Evolutionary conservation across 2,329 filamentous ascomycete species (phyloP).

Genomic region (Fusarium mangiferae): DNA sequence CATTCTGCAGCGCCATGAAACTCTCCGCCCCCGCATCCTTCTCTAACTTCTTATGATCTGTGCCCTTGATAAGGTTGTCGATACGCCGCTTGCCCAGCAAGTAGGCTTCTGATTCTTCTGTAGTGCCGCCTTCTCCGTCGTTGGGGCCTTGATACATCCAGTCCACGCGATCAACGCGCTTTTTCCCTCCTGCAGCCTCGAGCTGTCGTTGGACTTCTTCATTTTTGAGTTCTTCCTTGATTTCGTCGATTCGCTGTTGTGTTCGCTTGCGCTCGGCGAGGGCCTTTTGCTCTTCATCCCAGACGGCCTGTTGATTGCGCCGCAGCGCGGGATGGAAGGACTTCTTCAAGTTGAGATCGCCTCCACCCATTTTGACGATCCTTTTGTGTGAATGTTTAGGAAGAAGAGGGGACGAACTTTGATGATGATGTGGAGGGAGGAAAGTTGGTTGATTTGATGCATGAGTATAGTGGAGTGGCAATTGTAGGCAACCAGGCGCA

Average conservation of each 20-base stretch:
- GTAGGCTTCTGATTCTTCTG: conserved; percentile 93
- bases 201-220: conserved; percentile 92
- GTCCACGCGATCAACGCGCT: conserved; percentile 84
- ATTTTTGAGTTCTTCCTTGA: conserved; percentile 91
- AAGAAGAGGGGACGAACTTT: neutral
- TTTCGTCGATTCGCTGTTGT: conserved; percentile 89
- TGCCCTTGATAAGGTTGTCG: conserved; percentile 82
- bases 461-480: conserved; percentile 32
- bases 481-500: conserved; percentile 16
- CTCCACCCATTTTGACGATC: conserved; percentile 79
- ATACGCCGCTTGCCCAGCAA: conserved; percentile 92
- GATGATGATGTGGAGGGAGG: neutral
- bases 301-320: conserved; percentile 90
- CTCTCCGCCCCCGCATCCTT: conserved; percentile 74
- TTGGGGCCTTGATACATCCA: conserved; percentile 98
- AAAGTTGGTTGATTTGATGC: neutral
- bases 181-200: conserved; percentile 86
- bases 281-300: conserved; percentile 90
- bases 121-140: conserved; percentile 76
- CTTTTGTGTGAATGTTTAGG: conserved; percentile 4
- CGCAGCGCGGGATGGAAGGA: conserved; percentile 93
- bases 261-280: conserved; percentile 95
- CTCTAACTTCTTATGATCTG: conserved; percentile 82
- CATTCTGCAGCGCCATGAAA: conserved; percentile 71
- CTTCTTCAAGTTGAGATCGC: conserved; percentile 94